Evolutionary conservation across 345 rosid genomes (phyloP), one percentile per base, ranked within the genome.

Genomic region (Turnera subulata): DNA sequence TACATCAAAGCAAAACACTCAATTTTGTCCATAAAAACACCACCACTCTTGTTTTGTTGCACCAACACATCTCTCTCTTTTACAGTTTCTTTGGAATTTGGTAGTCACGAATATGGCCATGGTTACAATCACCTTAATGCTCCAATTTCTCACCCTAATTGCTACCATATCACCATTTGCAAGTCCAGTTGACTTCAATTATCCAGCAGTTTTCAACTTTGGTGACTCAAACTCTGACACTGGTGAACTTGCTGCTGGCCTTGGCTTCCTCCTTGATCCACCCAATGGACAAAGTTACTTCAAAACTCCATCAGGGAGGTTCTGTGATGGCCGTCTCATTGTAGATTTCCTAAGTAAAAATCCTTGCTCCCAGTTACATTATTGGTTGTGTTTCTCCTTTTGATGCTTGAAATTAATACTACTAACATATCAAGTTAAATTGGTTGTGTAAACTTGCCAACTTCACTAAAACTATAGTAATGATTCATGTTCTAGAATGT

Each of bases 181-280:
- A 21, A 56, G 20, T 17, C 68, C 90, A 0, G 13, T 67, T 12
- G 71, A 76, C 32, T 77, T 78, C 67, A 56, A 79, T 4, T 81
- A 75, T 59, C 62, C 78, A 0, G 59, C 84, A 4, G 81, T 73
- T 50, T 84, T 84, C 45, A 67, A 59, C 70, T 89, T 85, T 20
- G 91, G 96, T 44, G 94, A 84, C 58, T 85, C 94, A 0, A 86
- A 80, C 58, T 84, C 91, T 0, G 96, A 89, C 67, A 86, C 89
- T 0, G 85, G 94, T 7, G 77, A 76, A 38, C 68, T 68, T 11
- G 62, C 56, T 13, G 87, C 91, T 26, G 88, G 75, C 13, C 68
- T 70, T 4, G 91, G 87, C 50, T 11, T 72, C 65, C 64, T 12
- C 47, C 66, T 82, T 23, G 72, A 63, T 14, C 74, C 63, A 42